Percentiles rank a stretch among this genome's conserved stretches.
phyloP scores from a whole-genome alignment of 2,329 filamentous ascomycete species.

The Leptoxyphium fumago region DNA sequence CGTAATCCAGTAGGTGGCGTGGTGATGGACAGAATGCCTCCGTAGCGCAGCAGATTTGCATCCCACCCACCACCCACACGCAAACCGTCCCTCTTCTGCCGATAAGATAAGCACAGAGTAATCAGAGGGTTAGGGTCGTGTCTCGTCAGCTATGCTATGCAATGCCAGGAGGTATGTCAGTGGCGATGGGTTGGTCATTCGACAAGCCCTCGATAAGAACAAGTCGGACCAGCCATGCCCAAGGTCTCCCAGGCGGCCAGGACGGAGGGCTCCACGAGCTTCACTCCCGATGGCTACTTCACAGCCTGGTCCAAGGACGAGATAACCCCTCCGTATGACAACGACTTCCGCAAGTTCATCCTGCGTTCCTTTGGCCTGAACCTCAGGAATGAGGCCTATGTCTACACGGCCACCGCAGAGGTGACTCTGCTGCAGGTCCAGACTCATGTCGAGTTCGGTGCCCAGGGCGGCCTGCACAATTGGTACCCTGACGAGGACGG shows the following conservation, averaged over 20 bases:
- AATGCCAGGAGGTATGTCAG: no score
- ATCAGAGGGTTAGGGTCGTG: no score
- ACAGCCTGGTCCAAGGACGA: conserved; percentile 26
- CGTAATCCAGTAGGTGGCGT: no score
- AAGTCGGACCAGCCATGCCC: neutral
- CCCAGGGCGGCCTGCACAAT: conserved; percentile 31
- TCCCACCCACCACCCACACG: no score
- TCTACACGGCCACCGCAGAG: conserved; percentile 36
- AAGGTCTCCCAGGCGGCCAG: conserved; percentile 16
- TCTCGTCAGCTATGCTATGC: no score
- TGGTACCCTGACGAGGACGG: conserved; percentile 35
- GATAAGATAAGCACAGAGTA: no score
- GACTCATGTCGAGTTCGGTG: conserved; percentile 32
- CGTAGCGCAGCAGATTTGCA: no score
- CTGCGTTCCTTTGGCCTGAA: conserved; percentile 33
- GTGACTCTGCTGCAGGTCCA: conserved; percentile 38
- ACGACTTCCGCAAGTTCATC: conserved; percentile 33
- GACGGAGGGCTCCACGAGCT: conserved; percentile 28
- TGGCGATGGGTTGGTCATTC: no score
- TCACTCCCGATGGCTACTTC: conserved; percentile 33
- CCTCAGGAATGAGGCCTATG: conserved; percentile 28
- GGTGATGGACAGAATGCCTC: no score
- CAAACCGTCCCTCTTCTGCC: no score
- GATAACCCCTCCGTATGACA: conserved; percentile 23
- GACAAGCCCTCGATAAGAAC: no score